These are phyloP conservation scores for Cyberlindnera amylophila DNA, from an alignment of 805 yeast genomes.

Conservation along the genomic window DNA sequence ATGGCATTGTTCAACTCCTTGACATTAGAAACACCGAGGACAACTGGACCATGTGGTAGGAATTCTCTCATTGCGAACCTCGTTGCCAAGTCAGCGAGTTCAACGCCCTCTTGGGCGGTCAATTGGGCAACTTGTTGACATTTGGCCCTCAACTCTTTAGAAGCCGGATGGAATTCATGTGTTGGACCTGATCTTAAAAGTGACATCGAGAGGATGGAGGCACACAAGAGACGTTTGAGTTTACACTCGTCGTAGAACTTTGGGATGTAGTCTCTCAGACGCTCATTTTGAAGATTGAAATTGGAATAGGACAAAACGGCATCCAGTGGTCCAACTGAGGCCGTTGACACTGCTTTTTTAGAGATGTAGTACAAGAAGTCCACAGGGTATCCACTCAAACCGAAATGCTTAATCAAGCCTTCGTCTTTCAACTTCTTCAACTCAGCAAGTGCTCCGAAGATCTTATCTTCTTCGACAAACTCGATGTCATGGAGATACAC, in stretches of 20 bases:
- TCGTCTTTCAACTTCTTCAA: constrained; percentile 55
- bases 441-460: constrained; percentile 59
- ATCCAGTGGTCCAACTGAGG: constrained; percentile 62
- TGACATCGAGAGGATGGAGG: constrained; percentile 88
- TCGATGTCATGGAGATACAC: constrained; percentile 90
- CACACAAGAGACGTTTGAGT: constrained; percentile 62
- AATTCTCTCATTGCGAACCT: constrained; percentile 59
- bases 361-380: constrained; percentile 58
- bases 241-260: constrained; percentile 50
- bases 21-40: constrained; percentile 70
- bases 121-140: constrained; percentile 41
- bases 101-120: constrained; percentile 38
- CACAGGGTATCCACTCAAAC: constrained; percentile 86
- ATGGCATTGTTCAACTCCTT: constrained; percentile 64
- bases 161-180: constrained; percentile 78
- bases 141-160: constrained; percentile 45
- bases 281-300: constrained; percentile 75
- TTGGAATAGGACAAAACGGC: constrained; percentile 75
- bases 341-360: constrained; percentile 27
- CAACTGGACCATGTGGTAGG: constrained; percentile 47
- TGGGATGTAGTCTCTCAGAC: constrained; percentile 42
- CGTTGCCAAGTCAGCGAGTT: constrained; percentile 78
- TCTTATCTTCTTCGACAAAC: constrained; percentile 55
- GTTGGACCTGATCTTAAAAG: constrained; percentile 65
- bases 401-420: constrained; percentile 63